Evolutionary conservation across 768 basidiomycete species (phyloP), one percentile per base, ranked within the genome.

Genomic region (Termitomyces sp.): DNA sequence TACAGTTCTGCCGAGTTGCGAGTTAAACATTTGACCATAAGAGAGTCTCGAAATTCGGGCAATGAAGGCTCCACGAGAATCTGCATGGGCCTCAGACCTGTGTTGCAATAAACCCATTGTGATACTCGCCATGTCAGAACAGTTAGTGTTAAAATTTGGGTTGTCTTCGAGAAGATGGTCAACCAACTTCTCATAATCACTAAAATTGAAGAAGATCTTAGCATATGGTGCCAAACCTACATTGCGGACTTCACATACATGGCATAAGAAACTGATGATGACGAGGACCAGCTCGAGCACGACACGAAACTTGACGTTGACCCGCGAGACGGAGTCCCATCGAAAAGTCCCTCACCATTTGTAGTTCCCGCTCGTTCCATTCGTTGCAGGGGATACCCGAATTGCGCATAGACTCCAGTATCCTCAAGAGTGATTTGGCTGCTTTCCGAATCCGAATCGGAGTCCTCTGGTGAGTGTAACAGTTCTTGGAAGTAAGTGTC

Each of bases 21-120:
- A 48, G 69, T 65, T 11, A 81, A 65, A 17, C 74, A 71, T 59
- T 78, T 78, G 57, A 81, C 75, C 76, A 81, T 80, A 53, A 81
- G 66, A 2, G 72, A 69, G 56, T 73, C 68, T 42, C 67, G 67
- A 34, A 66, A 61, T 11, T 65, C 64, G 9, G 65, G 62, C 0
- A 69, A 57, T 20, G 69, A 71, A 40, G 73, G 69, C 49, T 76
- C 72, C n/a, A 74, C 69, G 51, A 73, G 68, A 11, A 76, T 68
- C 75, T 79, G 37, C 34, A 31, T 14, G 42, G 60, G 0, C 48
- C 40, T 47, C 17, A 51, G 31, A 45, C n/a, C 51, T 4, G 37
- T 5, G 11, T 34, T 36, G 54, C 1, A 2, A 38, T 11, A 42
- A 37, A 38, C 47, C 53, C 29, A 2, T 12, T 50, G 7, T 12